phyloP scores from a whole-genome alignment of 2,329 filamentous ascomycete genomes.

The Trichophyton schoenleinii region DNA sequence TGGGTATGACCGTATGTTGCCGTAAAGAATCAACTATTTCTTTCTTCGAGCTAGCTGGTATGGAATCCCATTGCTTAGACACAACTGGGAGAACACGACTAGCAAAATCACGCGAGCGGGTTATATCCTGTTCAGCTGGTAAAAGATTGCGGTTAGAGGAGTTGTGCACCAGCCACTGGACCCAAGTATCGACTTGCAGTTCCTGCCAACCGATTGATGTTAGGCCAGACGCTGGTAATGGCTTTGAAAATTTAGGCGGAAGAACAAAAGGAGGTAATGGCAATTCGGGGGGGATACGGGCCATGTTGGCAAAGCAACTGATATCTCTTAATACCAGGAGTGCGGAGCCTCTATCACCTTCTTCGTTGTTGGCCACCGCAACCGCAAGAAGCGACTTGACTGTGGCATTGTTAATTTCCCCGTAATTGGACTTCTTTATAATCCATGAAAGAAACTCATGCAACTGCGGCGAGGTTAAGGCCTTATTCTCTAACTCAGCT shows the following conservation, averaged over 20 bases:
- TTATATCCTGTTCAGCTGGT: conserved; percentile 55
- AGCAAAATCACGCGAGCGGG: conserved; percentile 59
- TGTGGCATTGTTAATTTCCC: conserved; percentile 57
- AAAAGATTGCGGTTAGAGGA: conserved; percentile 44
- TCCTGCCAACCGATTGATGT: conserved; percentile 76
- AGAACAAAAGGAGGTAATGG: conserved; percentile 73
- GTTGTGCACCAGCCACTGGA: conserved; percentile 64
- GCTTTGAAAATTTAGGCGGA: conserved; percentile 68
- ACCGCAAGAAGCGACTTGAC: conserved; percentile 63
- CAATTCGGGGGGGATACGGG: conserved; percentile 65
- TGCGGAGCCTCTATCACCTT: conserved; percentile 45
- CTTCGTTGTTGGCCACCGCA: conserved; percentile 46
- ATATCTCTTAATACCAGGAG: conserved; percentile 70
- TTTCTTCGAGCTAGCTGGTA: conserved; percentile 53
- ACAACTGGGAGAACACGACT: conserved; percentile 63
- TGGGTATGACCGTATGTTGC: conserved; percentile 66
- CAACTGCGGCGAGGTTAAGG: conserved; percentile 66
- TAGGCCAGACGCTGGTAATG: conserved; percentile 54
- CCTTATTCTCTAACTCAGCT: conserved; percentile 67
- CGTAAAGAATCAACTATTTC: conserved; percentile 54
- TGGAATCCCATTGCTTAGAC: conserved; percentile 81
- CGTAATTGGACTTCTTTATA: conserved; percentile 55
- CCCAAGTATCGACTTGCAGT: conserved; percentile 73
- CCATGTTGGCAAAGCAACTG: conserved; percentile 59
- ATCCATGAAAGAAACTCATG: conserved; percentile 77